Base-by-base conservation (phyloP, 2,329 filamentous ascomycete genomes). In the Purpureocillium takamizusanense region DNA sequence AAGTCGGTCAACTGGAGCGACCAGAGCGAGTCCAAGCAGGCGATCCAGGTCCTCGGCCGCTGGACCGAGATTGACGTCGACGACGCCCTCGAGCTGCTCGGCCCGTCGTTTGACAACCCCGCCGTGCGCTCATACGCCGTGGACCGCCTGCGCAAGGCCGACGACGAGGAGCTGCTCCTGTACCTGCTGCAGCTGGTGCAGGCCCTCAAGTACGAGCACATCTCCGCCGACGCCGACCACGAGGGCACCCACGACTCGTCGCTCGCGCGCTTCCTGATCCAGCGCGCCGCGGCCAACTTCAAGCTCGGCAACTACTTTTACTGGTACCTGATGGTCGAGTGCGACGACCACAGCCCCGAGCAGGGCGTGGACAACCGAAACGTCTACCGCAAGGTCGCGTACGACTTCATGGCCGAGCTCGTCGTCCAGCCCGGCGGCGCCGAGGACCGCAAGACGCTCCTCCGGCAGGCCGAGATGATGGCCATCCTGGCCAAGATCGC, bases 281-380 rank as follows among this genome's bases (percentile, higher is more conserved):
- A 84, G 1, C 78, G 92, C 28, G 94, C 92, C 4, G 83, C 86
- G 12, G 79, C 82, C 44, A 97, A 94, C 54, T 86, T 95, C 52
- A 82, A 84, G 42, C 73, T 98, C 2, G 92, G 90, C 23, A 98
- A 94, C 56, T 95, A 94, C 62, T 78, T 98, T 38, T 86, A 95
- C 59, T 98, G 92, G 92, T 98, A 97, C 59, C 72, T 98, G 3
- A 95, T 95, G 81, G 92, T 98, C 2, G 94, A 98, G 62, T 94
- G 89, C 49, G 87, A 94, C 50, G 90, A 95, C 56, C 69, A 72
- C 42, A 88, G 83, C 47, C 78, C 79, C 4, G 83, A 87, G 32
- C 86, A 89, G 50, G 74, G 79, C 16, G 70, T 77, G 4, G 78
- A 81, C 40, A 83, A 90, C 54, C 83, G 86, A 33, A 85, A 86